Evolutionary conservation across 306 rosid genomes (phyloP), one percentile per base, ranked within the genome.

Genomic region (Vigna mungo): DNA sequence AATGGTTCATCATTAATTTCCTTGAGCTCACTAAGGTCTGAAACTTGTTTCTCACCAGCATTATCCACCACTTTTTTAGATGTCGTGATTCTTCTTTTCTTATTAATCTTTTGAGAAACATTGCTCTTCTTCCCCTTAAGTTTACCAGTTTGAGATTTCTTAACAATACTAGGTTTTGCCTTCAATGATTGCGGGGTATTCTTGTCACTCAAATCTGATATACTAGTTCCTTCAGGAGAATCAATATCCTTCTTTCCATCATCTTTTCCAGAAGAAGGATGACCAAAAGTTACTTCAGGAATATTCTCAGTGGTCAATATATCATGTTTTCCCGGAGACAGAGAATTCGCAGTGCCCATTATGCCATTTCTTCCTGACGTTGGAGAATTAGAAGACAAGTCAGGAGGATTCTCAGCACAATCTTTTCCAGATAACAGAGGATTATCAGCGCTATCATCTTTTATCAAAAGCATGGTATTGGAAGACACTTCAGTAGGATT

Each of bases 101-200:
- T 20, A 15, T 3, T 2, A 32, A 49, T 77, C 73, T 63, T 78
- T 3, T 43, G 82, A 77, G 58, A 21, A 74, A 37, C 74, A 18
- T 64, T 23, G 13, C 46, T 80, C 56, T 71, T 80, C 36, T 30
- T 77, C 2, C 66, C 49, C 53, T 82, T 86, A 41, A 62, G 55
- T 30, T 77, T 82, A 59, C 76, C 61, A 68, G 74, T 63, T 61
- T 39, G 70, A 70, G 91, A 66, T 75, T 82, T 92, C 90, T 90
- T 92, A 20, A 67, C 34, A 3, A 87, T 82, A 81, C 78, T 88
- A 60, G 82, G 18, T 75, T 85, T 89, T 16, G 82, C 91, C 86
- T 88, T 89, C 78, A 90, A 74, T 37, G 83, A 69, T 71, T 14
- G 82, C 15, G 77, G 73, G 59, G 78, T 83, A 69, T 58, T 86